Percentiles rank a stretch among this genome's conserved stretches.
These are phyloP conservation scores for Paulownia fortunei DNA, from an alignment of 257 asterid species.

Conservation along the genomic window DNA sequence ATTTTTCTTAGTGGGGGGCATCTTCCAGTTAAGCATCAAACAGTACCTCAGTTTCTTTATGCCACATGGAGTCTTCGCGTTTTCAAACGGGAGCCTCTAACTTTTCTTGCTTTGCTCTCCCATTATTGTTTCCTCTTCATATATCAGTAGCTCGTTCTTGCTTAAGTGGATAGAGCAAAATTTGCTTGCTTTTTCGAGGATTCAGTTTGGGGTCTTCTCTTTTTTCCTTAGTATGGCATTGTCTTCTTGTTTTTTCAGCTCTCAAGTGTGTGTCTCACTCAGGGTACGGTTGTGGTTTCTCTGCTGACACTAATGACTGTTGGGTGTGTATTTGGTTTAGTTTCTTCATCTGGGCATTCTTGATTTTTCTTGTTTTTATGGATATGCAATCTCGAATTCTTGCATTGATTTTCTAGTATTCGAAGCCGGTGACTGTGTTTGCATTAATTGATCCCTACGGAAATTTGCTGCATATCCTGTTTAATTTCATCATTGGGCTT, in stretches of 20 bases:
- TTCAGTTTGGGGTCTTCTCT: neutral
- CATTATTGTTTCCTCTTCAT: conserved; percentile 18
- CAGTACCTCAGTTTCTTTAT: neutral
- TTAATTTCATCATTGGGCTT: conserved; percentile 23
- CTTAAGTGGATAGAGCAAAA: conserved; percentile 25
- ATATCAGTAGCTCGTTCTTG: neutral
- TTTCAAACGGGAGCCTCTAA: conserved; percentile 28
- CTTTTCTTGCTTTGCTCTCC: neutral
- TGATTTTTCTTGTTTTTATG: neutral
- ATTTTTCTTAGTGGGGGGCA: conserved; percentile 32
- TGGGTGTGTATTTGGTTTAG: neutral
- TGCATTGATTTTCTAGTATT: neutral
- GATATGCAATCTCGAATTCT: neutral
- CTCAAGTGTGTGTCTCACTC: conserved; percentile 43
- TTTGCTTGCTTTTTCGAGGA: conserved; percentile 10
- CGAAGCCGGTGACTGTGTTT: neutral
- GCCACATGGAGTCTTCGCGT: conserved; percentile 38
- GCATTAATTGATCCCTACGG: neutral
- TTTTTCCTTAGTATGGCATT: conserved; percentile 51
- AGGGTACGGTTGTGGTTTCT: conserved; percentile 48
- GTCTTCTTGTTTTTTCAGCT: conserved; percentile 53
- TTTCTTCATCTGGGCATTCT: conserved; percentile 7
- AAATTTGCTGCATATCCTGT: neutral
- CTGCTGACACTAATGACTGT: neutral
- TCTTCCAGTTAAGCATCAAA: conserved; percentile 23